Conservation (phyloP, 495 filamentous ascomycete genomes). For the Annulohypoxylon stygium region DNA sequence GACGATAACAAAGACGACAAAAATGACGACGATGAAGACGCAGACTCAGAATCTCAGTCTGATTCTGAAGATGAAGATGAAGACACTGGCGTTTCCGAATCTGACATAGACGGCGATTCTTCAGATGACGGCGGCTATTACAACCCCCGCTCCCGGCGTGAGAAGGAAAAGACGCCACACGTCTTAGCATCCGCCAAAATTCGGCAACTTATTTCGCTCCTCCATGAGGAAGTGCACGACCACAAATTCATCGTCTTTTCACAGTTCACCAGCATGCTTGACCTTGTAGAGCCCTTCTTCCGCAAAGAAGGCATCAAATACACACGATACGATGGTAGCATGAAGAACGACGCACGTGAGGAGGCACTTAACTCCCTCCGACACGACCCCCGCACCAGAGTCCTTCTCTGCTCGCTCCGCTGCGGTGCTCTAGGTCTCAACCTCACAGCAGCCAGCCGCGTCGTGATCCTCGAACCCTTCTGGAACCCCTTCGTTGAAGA, state of each 20-base stretch:
- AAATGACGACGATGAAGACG: conserved; percentile 48
- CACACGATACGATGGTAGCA: conserved; percentile 93
- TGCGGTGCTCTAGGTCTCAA: conserved; percentile 95
- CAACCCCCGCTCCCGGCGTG: conserved; percentile 18
- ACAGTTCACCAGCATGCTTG: conserved; percentile 83
- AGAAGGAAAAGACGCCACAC: conserved; percentile 54
- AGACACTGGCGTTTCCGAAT: conserved; percentile 52
- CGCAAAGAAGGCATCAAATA: conserved; percentile 76
- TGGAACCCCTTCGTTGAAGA: conserved; percentile 99
- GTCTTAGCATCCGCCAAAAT: conserved; percentile 89
- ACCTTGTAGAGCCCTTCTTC: conserved; percentile 95
- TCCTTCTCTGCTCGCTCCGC: conserved; percentile 91
- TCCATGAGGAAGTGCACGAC: conserved; percentile 77
- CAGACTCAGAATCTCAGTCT: conserved; percentile 54
- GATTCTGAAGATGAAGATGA: conserved; percentile 50
- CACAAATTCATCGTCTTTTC: conserved; percentile 99
- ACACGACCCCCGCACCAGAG: conserved; percentile 75
- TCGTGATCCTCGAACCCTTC: conserved; percentile 96
- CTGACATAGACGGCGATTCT: conserved; percentile 59
- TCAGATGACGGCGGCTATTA: conserved; percentile 59
- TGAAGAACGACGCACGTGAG: conserved; percentile 94
- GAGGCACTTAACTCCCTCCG: conserved; percentile 78
- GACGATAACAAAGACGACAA: conserved; percentile 45
- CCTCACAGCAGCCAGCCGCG: conserved; percentile 90
- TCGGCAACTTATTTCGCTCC: conserved; percentile 81